Conservation (phyloP, 116 monocot genomes). For the Zostera marina region DNA sequence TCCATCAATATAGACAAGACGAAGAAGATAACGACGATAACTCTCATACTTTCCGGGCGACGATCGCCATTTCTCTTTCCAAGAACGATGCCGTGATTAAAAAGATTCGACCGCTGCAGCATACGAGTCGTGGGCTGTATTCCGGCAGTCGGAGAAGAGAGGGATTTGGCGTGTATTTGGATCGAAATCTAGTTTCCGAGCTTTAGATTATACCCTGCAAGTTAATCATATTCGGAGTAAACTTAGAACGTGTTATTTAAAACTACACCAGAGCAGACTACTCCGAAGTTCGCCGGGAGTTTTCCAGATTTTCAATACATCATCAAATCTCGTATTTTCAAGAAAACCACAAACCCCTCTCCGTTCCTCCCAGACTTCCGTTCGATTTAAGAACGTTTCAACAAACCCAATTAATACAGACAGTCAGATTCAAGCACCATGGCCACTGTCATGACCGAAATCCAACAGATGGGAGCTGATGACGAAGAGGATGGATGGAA, state of each 20-base stretch:
- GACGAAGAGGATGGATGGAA: no score
- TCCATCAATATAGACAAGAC: conserved; percentile 28
- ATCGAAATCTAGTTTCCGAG: conserved; percentile 49
- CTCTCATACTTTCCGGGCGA: conserved; percentile 66
- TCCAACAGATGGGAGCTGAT: neutral
- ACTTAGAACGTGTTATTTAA: conserved; percentile 50
- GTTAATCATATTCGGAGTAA: conserved; percentile 37
- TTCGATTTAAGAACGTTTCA: no score
- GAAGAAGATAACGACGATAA: conserved; percentile 6
- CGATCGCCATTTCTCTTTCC: conserved; percentile 39
- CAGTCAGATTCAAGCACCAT: no score
- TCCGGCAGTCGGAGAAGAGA: conserved; percentile 35
- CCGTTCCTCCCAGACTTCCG: no score
- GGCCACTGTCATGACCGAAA: neutral
- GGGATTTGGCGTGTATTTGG: conserved; percentile 25
- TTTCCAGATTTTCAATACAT: conserved; percentile 2
- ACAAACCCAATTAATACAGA: no score
- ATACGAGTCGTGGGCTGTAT: conserved; percentile 51
- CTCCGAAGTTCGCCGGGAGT: conserved; percentile 58
- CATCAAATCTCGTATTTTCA: no score
- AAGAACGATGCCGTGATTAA: conserved; percentile 74
- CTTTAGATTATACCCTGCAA: conserved; percentile 57
- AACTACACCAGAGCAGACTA: conserved; percentile 55
- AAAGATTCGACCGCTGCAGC: conserved; percentile 43
- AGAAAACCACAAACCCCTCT: no score